Conservation (phyloP, 176 grass and related monocot species). For the Hordeum vulgare region MorexV3_pseudomolecules_assembly NC_058522.1:515461745-515462244, state of each 20-base stretch:
- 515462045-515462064: not conserved
- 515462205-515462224: not conserved
- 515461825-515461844: not conserved
- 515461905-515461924: not conserved
- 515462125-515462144: not conserved
- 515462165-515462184: not conserved
- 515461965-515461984: not conserved
- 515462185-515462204: not conserved
- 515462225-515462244: not conserved
- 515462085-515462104: not conserved
- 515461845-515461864: not conserved
- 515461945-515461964: not conserved
- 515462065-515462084: not conserved
- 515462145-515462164: not conserved
- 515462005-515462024: not conserved
- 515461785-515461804: not conserved
- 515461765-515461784: not conserved
- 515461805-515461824: not conserved
- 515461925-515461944: not conserved
- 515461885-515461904: not conserved
- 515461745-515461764: not conserved
- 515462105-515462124: not conserved
- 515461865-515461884: not conserved
- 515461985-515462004: not conserved
- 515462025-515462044: not conserved